Evolutionary conservation across 2,329 filamentous ascomycete genomes (phyloP).

Genomic region (Epichloe uncinata): DNA sequence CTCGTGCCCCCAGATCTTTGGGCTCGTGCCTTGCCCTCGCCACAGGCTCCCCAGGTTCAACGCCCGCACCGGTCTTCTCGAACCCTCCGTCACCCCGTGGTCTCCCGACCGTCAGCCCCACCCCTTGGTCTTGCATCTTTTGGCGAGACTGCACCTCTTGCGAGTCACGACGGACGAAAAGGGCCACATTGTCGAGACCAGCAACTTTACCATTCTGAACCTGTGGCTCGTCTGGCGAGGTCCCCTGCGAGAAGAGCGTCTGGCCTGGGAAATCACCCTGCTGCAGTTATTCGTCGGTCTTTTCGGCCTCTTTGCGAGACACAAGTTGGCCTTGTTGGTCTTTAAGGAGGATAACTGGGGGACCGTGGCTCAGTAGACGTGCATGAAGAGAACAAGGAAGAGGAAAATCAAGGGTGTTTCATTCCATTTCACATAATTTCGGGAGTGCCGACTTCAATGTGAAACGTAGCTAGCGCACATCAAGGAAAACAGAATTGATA

Average conservation of each 20-base stretch:
- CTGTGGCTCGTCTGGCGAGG: conserved; percentile 95
- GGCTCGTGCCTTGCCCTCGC: conserved; percentile 78
- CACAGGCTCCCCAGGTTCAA: conserved; percentile 88
- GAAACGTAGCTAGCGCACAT: too few relatives aligned
- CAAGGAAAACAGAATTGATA: too few relatives aligned
- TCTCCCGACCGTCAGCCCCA: conserved; percentile 52
- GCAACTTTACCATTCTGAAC: conserved; percentile 88
- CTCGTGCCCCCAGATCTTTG: conserved; percentile 82
- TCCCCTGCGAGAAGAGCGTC: conserved; percentile 71
- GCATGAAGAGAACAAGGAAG: background rate
- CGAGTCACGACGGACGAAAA: conserved; percentile 52
- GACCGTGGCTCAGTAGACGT: conserved; percentile 14
- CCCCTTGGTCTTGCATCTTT: conserved; percentile 47
- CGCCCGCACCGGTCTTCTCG: conserved; percentile 67
- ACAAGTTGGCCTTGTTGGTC: conserved; percentile 72
- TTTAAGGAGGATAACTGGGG: conserved; percentile 80
- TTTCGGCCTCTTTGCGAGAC: conserved; percentile 73
- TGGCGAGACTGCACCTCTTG: conserved; percentile 56
- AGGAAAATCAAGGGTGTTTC: too few relatives aligned
- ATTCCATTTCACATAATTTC: background rate
- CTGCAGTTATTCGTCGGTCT: conserved; percentile 67
- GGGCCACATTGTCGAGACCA: conserved; percentile 63
- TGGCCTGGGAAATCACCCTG: conserved; percentile 67
- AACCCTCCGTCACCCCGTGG: conserved; percentile 76
- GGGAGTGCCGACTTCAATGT: too few relatives aligned